phyloP scores from a whole-genome alignment of 2,329 filamentous ascomycete species.

The Sporothrix brasiliensis region DNA sequence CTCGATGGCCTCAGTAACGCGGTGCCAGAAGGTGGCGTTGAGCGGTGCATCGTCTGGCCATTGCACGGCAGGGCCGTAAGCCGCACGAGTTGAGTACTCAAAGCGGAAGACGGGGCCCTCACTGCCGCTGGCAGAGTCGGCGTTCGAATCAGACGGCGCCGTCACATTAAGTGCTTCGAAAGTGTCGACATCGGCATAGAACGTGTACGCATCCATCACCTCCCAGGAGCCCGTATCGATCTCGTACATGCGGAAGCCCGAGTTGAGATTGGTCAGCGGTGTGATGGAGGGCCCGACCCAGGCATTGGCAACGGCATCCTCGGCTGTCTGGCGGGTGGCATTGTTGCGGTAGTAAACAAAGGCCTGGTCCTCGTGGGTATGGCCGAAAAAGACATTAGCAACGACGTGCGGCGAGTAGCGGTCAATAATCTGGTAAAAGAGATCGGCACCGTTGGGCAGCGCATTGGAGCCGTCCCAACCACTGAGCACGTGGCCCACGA shows the following conservation, averaged over 20 bases:
- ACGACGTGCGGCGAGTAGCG: slow-evolving; percentile 58
- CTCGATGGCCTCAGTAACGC: slow-evolving; percentile 47
- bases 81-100: slow-evolving; percentile 60
- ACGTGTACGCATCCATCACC: slow-evolving; percentile 57
- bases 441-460: slow-evolving; percentile 50
- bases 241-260: slow-evolving; percentile 61
- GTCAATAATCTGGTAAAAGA: slow-evolving; percentile 55
- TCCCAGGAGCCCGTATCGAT: slow-evolving; percentile 61
- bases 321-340: slow-evolving; percentile 47
- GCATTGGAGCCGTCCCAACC: slow-evolving; percentile 54
- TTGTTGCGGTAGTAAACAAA: slow-evolving; percentile 57
- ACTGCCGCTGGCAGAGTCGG: background rate
- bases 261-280: slow-evolving; percentile 54
- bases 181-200: slow-evolving; percentile 55
- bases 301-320: slow-evolving; percentile 58
- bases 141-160: slow-evolving; percentile 42
- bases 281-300: slow-evolving; percentile 55
- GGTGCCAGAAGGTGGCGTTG: slow-evolving; percentile 52
- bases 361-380: slow-evolving; percentile 55
- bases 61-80: slow-evolving; percentile 52
- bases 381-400: slow-evolving; percentile 59
- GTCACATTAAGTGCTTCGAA: slow-evolving; percentile 45
- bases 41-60: slow-evolving; percentile 52
- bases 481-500: slow-evolving; percentile 62
- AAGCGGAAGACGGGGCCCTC: slow-evolving; percentile 54